Evolutionary conservation across 176 grass and related monocot genomes (phyloP).

Genomic region (Tuctoria greenei): DNA sequence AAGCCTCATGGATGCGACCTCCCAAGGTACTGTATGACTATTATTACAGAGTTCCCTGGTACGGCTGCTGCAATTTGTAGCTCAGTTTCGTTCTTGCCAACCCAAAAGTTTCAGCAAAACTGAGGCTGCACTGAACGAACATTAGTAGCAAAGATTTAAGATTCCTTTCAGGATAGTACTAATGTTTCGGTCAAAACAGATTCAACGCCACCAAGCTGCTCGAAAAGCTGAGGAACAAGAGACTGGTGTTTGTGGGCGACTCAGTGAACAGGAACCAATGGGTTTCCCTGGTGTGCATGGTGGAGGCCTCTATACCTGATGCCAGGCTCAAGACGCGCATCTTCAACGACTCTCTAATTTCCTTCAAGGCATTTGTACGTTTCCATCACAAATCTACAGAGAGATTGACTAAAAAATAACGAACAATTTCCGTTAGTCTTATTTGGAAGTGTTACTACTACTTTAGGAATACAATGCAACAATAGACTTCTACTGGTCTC

Average conservation of each 20-base stretch:
- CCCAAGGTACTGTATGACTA: constrained; percentile 68
- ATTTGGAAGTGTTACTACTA: neutral
- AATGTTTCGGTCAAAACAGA: no score
- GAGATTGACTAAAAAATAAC: no score
- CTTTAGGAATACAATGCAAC: constrained; percentile 75
- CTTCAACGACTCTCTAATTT: constrained; percentile 57
- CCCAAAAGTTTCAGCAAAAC: neutral
- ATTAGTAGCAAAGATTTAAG: neutral
- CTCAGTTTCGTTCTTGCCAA: neutral
- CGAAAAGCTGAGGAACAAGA: constrained; percentile 64
- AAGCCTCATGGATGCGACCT: constrained; percentile 74
- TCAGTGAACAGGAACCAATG: constrained; percentile 93
- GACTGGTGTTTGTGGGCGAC: constrained; percentile 81
- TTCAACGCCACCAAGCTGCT: constrained; percentile 62
- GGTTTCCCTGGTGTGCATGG: constrained; percentile 87
- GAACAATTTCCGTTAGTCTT: neutral
- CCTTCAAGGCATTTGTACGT: constrained; percentile 70
- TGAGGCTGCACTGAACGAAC: constrained; percentile 8
- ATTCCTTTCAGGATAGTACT: neutral
- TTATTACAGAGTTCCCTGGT: constrained; percentile 9
- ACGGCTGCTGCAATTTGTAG: constrained; percentile 2
- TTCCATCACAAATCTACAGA: neutral
- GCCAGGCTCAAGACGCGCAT: constrained; percentile 39
- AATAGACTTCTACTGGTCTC: constrained; percentile 94
- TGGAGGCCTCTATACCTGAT: constrained; percentile 54